Percentiles rank a stretch among this genome's conserved stretches.
Evolutionary conservation across 1,139 yeast genomes (phyloP).

Genomic region (Entelexis paramagnoliae): DNA sequence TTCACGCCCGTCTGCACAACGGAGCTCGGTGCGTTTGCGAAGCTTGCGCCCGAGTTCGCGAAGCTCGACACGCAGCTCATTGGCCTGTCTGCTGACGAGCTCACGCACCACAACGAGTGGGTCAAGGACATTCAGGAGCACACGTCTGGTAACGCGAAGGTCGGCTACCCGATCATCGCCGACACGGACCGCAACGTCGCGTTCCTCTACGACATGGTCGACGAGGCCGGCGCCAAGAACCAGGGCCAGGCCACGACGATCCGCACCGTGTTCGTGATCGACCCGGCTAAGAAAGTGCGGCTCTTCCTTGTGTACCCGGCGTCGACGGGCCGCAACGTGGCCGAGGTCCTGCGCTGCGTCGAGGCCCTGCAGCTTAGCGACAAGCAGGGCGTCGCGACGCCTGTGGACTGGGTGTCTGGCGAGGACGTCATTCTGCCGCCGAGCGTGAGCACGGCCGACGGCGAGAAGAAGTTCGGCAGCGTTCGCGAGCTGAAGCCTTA

Average conservation of each 20-base stretch:
- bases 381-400: conserved; percentile 71
- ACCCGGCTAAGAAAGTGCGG: conserved; percentile 77
- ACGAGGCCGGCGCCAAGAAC: conserved; percentile 75
- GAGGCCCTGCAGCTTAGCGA: conserved; percentile 80
- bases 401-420: conserved; percentile 62
- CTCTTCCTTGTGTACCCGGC: conserved; percentile 80
- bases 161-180: conserved; percentile 78
- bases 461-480: conserved; percentile 69
- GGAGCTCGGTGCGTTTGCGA: conserved; percentile 85
- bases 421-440: conserved; percentile 88
- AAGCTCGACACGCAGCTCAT: conserved; percentile 72
- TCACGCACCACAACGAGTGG: conserved; percentile 72
- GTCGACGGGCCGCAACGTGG: conserved; percentile 80
- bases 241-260: conserved; percentile 60
- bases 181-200: conserved; percentile 75
- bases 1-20: conserved; percentile 94
- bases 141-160: conserved; percentile 50
- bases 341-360: conserved; percentile 75
- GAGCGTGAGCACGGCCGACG: conserved; percentile 66
- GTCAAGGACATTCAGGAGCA: conserved; percentile 78
- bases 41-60: conserved; percentile 70
- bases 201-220: conserved; percentile 78
- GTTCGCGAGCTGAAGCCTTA: conserved; percentile 75
- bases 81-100: conserved; percentile 73
- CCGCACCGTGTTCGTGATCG: conserved; percentile 81